These are phyloP conservation scores for Penicillium sp. DNA, from an alignment of 2,329 filamentous ascomycete species.

Conservation along the genomic window DNA sequence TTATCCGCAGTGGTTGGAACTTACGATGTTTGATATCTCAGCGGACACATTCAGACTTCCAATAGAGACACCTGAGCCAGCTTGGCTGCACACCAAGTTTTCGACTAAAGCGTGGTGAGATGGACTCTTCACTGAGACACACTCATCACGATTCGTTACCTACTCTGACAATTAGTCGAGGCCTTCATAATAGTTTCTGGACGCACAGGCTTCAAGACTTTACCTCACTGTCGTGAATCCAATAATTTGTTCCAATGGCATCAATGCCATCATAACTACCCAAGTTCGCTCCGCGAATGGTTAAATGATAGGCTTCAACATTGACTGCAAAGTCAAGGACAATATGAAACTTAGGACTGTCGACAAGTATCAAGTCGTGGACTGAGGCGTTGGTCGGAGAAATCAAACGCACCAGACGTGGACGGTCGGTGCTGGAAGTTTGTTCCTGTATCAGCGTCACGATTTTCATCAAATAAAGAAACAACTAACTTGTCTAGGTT, in stretches of 20 bases:
- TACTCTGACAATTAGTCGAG: background rate
- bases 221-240: constrained; percentile 38
- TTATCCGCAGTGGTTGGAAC: background rate
- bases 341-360: constrained; percentile 40
- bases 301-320: constrained; percentile 40
- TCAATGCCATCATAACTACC: constrained; percentile 43
- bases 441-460: background rate
- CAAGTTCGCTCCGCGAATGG: constrained; percentile 37
- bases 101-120: constrained; percentile 37
- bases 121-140: constrained; percentile 40
- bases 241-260: constrained; percentile 37
- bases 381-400: constrained; percentile 26
- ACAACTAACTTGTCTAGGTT: constrained; percentile 28
- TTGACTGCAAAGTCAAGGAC: constrained; percentile 38
- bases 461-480: background rate
- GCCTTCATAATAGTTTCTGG: background rate
- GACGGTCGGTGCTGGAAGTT: constrained; percentile 12
- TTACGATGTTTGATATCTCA: constrained; percentile 32
- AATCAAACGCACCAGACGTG: constrained; percentile 25
- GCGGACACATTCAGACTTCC: constrained; percentile 36
- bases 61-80: constrained; percentile 40
- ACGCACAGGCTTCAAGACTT: background rate
- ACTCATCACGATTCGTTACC: constrained; percentile 42
- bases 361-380: constrained; percentile 35
- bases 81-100: constrained; percentile 39